phyloP scores from a whole-genome alignment of 108 stramenopile genomes.

The Discostella stelligeroides region DNA sequence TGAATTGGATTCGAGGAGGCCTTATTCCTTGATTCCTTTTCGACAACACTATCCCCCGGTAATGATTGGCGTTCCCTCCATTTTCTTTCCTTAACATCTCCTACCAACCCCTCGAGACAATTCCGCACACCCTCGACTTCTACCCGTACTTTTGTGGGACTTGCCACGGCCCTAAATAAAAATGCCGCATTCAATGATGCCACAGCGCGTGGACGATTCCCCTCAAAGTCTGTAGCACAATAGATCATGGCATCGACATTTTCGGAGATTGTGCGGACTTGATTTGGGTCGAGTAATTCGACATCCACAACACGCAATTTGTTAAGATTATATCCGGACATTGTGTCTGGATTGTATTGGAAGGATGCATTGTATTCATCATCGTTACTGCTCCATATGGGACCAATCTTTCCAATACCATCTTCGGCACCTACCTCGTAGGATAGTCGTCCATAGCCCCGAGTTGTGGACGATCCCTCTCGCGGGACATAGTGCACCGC shows the following conservation, averaged over 20 bases:
- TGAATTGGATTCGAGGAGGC: too few species aligned
- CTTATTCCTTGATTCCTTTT: neutral
- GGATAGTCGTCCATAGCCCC: conserved; percentile 79
- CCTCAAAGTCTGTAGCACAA: conserved; percentile 87
- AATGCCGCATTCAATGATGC: conserved; percentile 74
- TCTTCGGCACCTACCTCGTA: conserved; percentile 90
- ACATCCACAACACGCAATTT: conserved; percentile 79
- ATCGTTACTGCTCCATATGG: conserved; percentile 71
- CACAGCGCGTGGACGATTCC: conserved; percentile 72
- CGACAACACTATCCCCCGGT: neutral
- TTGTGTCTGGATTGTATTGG: conserved; percentile 55
- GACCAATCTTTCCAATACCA: conserved; percentile 65
- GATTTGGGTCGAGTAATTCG: conserved; percentile 80
- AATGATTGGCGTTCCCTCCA: conserved; percentile 22
- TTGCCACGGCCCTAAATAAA: conserved; percentile 79
- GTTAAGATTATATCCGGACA: conserved; percentile 81
- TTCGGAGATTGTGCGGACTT: conserved; percentile 71
- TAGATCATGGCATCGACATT: conserved; percentile 76
- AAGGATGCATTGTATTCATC: conserved; percentile 70
- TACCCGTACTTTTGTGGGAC: conserved; percentile 80
- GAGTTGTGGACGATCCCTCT: conserved; percentile 66
- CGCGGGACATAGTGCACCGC: conserved; percentile 79
- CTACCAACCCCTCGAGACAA: conserved; percentile 61
- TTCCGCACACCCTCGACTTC: conserved; percentile 85
- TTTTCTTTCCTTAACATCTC: conserved; percentile 30